Percentiles rank a stretch among this genome's conserved stretches.
Evolutionary conservation across 2,329 filamentous ascomycete genomes (phyloP).

Genomic region (Cladophialophora carrionii): DNA sequence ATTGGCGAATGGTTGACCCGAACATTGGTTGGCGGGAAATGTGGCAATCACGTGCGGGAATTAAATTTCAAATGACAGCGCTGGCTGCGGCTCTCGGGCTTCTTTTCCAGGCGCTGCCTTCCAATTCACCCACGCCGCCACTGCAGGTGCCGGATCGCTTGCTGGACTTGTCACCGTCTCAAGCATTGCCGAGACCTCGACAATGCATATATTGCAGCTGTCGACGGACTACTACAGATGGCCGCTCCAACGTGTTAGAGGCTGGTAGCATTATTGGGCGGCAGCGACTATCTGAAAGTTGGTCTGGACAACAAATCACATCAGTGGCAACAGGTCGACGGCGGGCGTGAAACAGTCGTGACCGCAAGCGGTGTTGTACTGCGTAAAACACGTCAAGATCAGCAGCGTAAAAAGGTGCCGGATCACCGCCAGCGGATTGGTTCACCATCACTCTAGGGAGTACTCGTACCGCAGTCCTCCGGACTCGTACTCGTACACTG

Average conservation of each 20-base stretch:
- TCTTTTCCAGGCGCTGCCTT: background rate
- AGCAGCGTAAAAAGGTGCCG: conserved; percentile 5
- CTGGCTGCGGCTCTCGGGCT: background rate
- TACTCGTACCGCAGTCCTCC: too few relatives aligned
- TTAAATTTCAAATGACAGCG: conserved; percentile 12
- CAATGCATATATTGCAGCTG: background rate
- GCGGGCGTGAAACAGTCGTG: conserved; percentile 1
- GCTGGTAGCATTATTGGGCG: background rate
- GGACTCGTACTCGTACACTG: too few relatives aligned
- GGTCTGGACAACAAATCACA: background rate
- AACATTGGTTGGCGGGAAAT: background rate
- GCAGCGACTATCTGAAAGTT: conserved; percentile 8
- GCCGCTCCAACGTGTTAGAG: background rate
- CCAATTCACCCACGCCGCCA: background rate
- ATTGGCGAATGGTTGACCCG: background rate
- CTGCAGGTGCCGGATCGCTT: background rate
- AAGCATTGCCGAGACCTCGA: background rate
- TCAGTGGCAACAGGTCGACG: background rate
- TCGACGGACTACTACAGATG: too few relatives aligned
- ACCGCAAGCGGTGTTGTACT: conserved; percentile 1
- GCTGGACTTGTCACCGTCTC: background rate
- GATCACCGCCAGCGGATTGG: background rate
- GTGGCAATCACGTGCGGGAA: background rate
- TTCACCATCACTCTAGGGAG: background rate
- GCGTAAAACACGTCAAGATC: conserved; percentile 13